Evolutionary conservation across 2,329 filamentous ascomycete species (phyloP).

Genomic region (Ceratocystis cubensis): DNA sequence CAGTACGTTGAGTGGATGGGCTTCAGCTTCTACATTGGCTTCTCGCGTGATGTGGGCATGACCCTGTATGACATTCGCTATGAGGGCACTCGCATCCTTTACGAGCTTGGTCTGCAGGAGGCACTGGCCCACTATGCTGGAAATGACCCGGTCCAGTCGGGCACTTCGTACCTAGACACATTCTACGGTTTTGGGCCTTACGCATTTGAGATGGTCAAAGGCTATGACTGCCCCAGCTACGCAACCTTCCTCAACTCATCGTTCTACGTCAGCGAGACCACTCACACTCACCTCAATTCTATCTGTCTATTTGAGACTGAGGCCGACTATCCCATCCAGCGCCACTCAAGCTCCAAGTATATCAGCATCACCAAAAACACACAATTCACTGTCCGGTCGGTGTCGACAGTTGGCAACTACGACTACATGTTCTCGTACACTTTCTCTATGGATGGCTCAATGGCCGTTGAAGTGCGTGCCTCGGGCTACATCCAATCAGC

Average conservation of each 20-base stretch:
- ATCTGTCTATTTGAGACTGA: constrained; percentile 33
- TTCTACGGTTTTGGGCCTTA: constrained; percentile 30
- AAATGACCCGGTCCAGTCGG: constrained; percentile 33
- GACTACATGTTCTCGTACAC: constrained; percentile 32
- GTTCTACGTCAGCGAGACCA: constrained; percentile 27
- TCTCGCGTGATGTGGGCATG: constrained; percentile 34
- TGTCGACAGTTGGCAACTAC: constrained; percentile 32
- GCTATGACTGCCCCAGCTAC: constrained; percentile 33
- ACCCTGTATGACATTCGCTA: constrained; percentile 39
- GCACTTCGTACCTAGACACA: constrained; percentile 34
- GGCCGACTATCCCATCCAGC: constrained; percentile 29
- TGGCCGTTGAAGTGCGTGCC: constrained; percentile 32
- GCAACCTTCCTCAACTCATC: constrained; percentile 30
- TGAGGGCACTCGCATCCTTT: constrained; percentile 39
- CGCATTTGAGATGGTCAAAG: constrained; percentile 31
- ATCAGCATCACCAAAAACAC: constrained; percentile 28
- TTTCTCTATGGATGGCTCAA: constrained; percentile 29
- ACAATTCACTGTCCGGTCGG: constrained; percentile 23
- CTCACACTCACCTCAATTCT: constrained; percentile 26
- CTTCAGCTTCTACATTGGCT: constrained; percentile 40
- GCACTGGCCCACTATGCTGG: constrained; percentile 41
- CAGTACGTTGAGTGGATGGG: constrained; percentile 41
- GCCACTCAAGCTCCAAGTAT: constrained; percentile 26
- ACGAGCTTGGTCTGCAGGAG: constrained; percentile 42
- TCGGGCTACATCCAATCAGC: constrained; percentile 30